Base-by-base conservation (phyloP, 208 protist genomes). In the Wallacemonas sp. region DNA sequence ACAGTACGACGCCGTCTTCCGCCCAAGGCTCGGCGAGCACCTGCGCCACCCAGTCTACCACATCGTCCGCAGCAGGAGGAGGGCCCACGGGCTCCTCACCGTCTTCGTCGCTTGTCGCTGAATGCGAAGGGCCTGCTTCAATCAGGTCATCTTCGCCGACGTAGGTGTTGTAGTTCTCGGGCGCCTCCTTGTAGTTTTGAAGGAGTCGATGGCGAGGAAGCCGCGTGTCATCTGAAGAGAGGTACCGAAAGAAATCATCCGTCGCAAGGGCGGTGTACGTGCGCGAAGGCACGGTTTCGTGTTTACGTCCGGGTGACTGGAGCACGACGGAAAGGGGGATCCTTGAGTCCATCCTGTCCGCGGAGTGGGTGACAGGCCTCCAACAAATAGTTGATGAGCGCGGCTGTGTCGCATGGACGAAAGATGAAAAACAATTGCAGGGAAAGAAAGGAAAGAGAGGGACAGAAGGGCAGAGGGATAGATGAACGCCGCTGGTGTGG, bases 131-230 rank as follows among this genome's bases (percentile, higher is more conserved):
- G 3, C 37, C 30, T 38, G 17, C 44, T 1, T 54, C 63, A 3
- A 41, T 17, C 5, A 55, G 36, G 8, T 78, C 84, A 33, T 93
- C 86, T 67, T 95, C 90, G 0, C 89, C 89, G 10, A 83, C 78
- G 50, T 92, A 93, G 12, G 86, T 92, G 42, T 93, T 79, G 68
- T 93, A 95, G 32, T 78, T 81, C 38, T 82, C 74, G 0, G 87
- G 64, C 1, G 73, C 60, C 24, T 76, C 65, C 2, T 68, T 52
- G 44, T 62, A 57, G 19, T 63, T 71, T 4, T 68, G 57, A 6
- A 93, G 45, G 8, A 63, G 32, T 0, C 76, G 67, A 63, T 93
- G 87, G 8, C 61, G 45, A 17, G 87, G 87, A 21, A 93, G 64
- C 1, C 87, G 82, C 8, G 83, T 93, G 66, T 95, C 90, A 37